These are phyloP conservation scores for Aureobasidium sp. DNA, from an alignment of 2,329 filamentous ascomycete genomes.

Conservation along the genomic window DNA sequence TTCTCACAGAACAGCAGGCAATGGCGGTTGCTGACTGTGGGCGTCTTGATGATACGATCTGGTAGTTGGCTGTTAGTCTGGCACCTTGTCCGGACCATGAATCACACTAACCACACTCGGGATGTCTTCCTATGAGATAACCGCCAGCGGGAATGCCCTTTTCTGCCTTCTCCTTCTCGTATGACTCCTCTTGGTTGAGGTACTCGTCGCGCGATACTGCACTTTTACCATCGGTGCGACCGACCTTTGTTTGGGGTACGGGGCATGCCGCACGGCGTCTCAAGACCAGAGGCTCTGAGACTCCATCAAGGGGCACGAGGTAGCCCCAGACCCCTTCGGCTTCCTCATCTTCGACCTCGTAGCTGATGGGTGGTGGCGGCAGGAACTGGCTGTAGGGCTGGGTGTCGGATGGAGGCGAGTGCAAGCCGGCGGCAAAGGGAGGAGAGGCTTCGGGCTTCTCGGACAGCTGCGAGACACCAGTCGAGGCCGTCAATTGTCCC, in stretches of 20 bases:
- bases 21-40: conserved; percentile 80
- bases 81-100: neutral
- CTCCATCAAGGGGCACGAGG: conserved; percentile 67
- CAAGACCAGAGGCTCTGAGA: conserved; percentile 53
- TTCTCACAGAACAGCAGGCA: conserved; percentile 60
- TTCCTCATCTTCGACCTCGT: conserved; percentile 78
- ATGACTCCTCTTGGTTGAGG: conserved; percentile 53
- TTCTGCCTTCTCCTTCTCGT: conserved; percentile 43
- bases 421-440: conserved; percentile 32
- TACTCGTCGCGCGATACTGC: conserved; percentile 44
- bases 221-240: conserved; percentile 33
- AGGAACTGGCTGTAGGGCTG: conserved; percentile 75
- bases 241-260: conserved; percentile 36
- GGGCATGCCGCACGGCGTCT: conserved; percentile 66
- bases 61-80: conserved; percentile 23
- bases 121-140: conserved; percentile 85
- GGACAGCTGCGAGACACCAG: conserved; percentile 53
- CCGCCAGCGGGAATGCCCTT: conserved; percentile 63
- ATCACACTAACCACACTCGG: conserved; percentile 70
- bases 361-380: conserved; percentile 60
- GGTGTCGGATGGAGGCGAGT: conserved; percentile 65
- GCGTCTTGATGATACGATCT: conserved; percentile 64
- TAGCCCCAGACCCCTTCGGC: conserved; percentile 94
- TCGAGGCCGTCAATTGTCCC: conserved; percentile 66
- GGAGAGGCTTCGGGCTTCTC: conserved; percentile 36